These are phyloP conservation scores for Chlorella sp. DNA, from an alignment of 139 green algal genomes.

Conservation along the genomic window DNA sequence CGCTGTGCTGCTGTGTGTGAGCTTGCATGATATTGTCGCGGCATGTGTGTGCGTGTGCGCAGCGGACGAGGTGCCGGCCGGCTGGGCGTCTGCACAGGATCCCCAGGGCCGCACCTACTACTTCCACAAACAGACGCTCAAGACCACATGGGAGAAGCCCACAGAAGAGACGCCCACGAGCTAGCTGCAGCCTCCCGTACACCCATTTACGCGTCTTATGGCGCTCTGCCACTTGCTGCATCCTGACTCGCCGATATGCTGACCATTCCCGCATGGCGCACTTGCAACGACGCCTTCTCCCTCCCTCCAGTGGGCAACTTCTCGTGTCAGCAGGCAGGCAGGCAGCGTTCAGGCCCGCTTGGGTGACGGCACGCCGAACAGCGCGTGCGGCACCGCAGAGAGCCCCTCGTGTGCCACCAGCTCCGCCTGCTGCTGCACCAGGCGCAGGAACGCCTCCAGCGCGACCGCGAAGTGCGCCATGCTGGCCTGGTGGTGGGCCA, in stretches of 20 bases:
- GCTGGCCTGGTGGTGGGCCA: no score
- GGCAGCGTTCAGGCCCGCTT: no score
- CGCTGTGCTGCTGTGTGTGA: no score
- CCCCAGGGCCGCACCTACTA: slow-evolving; percentile 54
- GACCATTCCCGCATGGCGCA: not conserved
- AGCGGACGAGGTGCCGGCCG: slow-evolving; percentile 35
- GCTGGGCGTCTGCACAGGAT: slow-evolving; percentile 65
- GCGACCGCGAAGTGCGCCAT: not conserved
- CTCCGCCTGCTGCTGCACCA: not conserved
- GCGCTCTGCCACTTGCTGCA: not conserved
- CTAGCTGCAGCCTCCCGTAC: not conserved
- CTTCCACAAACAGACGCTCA: slow-evolving; percentile 67
- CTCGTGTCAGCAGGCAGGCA: no score
- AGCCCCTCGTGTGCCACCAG: no score
- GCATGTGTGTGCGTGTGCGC: not conserved
- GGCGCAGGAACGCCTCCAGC: not conserved
- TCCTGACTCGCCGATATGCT: not conserved
- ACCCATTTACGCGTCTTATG: not conserved
- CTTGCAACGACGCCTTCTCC: not conserved
- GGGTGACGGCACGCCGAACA: no score
- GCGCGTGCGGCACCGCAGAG: no score
- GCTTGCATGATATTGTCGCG: no score
- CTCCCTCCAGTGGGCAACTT: no score
- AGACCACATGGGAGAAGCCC: slow-evolving; percentile 67
- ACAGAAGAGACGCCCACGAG: slow-evolving; percentile 36